Percentiles rank a stretch among this genome's conserved stretches.
Evolutionary conservation across 148 eudicot species (phyloP).

Genomic region (Salicornia ramosissima): DNA sequence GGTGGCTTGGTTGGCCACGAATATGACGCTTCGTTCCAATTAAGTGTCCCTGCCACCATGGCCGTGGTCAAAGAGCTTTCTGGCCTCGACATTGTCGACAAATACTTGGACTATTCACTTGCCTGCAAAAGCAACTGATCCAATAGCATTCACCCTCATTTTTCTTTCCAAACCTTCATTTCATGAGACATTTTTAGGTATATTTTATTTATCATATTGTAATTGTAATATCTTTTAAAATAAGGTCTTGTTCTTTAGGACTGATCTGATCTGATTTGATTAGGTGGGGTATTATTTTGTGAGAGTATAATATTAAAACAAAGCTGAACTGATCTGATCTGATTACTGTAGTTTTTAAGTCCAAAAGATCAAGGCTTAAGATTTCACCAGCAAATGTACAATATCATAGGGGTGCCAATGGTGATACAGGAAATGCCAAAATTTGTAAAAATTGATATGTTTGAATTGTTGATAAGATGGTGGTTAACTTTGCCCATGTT

Average conservation of each 20-base stretch:
- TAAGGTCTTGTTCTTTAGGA: too few relatives aligned
- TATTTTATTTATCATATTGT: too few relatives aligned
- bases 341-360: too few relatives aligned
- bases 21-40: conserved; percentile 41
- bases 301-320: too few relatives aligned
- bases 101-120: conserved; percentile 37
- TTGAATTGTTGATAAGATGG: too few relatives aligned
- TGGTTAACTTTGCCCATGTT: too few relatives aligned
- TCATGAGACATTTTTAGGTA: background rate
- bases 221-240: too few relatives aligned
- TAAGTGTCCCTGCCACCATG: conserved; percentile 86
- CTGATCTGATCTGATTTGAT: too few relatives aligned
- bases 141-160: background rate
- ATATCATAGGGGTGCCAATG: background rate
- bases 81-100: conserved; percentile 64
- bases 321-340: too few relatives aligned
- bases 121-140: background rate
- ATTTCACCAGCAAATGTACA: too few relatives aligned
- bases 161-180: background rate
- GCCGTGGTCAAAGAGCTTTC: conserved; percentile 83
- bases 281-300: too few relatives aligned
- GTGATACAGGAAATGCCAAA: background rate
- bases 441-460: background rate
- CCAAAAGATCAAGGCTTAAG: too few relatives aligned
- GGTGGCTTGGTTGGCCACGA: conserved; percentile 29